Evolutionary conservation across 305 asterid species (phyloP).

Genomic region (Andrographis paniculata): DNA sequence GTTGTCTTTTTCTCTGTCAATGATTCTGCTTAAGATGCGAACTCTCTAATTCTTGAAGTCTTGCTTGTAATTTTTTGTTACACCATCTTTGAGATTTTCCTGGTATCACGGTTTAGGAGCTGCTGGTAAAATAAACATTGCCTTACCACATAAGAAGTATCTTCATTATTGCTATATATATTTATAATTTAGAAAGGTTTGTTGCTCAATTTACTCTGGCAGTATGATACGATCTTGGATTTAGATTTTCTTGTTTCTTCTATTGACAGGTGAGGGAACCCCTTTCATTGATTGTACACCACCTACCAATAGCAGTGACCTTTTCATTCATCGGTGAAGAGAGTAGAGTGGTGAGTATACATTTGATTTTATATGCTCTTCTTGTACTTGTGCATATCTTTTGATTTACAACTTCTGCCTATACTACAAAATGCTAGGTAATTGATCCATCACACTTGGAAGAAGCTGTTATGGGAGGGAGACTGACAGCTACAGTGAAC

Average conservation of each 20-base stretch:
- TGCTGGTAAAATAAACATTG: too few relatives aligned
- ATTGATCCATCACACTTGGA: conserved; percentile 86
- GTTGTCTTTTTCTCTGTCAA: conserved; percentile 13
- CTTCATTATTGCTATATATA: not conserved
- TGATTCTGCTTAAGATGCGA: not conserved
- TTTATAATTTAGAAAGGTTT: not conserved
- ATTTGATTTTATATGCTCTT: not conserved
- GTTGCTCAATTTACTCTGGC: not conserved
- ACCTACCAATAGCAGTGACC: conserved; percentile 85
- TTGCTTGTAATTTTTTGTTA: too few relatives aligned
- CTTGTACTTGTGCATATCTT: not conserved
- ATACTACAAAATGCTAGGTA: conserved; percentile 34
- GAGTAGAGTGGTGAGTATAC: conserved; percentile 47
- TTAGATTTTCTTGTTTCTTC: conserved; percentile 9
- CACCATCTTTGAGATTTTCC: too few relatives aligned
- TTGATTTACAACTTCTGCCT: conserved; percentile 3
- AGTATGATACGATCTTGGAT: too few relatives aligned
- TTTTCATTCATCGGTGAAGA: conserved; percentile 74
- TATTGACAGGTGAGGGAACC: conserved; percentile 87
- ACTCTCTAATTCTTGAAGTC: too few relatives aligned
- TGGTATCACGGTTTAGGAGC: too few relatives aligned
- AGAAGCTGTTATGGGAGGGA: conserved; percentile 91
- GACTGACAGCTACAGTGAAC: conserved; percentile 73
- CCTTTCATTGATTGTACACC: conserved; percentile 81
- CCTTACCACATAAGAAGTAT: too few relatives aligned